Percentiles rank a stretch among this genome's conserved stretches.
phyloP scores from a whole-genome alignment of 768 basidiomycete genomes.

The Hydnum rufescens region DNA sequence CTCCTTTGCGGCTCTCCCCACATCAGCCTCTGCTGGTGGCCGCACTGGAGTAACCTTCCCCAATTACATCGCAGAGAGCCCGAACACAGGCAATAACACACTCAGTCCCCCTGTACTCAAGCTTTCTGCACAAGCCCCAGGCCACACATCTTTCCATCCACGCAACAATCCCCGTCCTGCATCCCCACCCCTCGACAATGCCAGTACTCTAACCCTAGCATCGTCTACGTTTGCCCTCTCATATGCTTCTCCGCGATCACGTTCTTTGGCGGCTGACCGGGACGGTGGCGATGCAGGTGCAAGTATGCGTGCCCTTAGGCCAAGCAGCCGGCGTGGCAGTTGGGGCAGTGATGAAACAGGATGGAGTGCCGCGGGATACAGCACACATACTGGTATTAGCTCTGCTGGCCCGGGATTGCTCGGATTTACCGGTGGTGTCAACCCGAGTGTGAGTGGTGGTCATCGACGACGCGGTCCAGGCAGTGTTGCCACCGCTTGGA shows the following conservation, averaged over 20 bases:
- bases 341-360: constrained; percentile 83
- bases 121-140: constrained; percentile 52
- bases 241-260: constrained; percentile 3
- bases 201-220: constrained; percentile 80
- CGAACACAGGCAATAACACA: constrained; percentile 27
- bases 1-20: constrained; percentile 44
- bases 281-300: constrained; percentile 52
- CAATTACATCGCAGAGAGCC: neutral
- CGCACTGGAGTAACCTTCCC: neutral
- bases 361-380: constrained; percentile 43
- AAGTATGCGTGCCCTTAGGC: constrained; percentile 74
- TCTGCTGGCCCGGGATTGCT: neutral
- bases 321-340: constrained; percentile 67
- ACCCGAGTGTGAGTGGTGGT: constrained; percentile 1
- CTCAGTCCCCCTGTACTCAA: neutral
- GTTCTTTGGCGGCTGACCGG: constrained; percentile 21
- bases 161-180: constrained; percentile 89
- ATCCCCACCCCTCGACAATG: constrained; percentile 79
- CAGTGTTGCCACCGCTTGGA: constrained; percentile 1
- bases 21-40: constrained; percentile 19
- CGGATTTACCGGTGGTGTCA: neutral
- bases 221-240: constrained; percentile 62
- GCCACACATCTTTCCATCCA: constrained; percentile 83
- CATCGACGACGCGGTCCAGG: neutral
- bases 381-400: neutral